Conservation (phyloP, 208 protist genomes). For the Tritrichomonas foetus region DNA sequence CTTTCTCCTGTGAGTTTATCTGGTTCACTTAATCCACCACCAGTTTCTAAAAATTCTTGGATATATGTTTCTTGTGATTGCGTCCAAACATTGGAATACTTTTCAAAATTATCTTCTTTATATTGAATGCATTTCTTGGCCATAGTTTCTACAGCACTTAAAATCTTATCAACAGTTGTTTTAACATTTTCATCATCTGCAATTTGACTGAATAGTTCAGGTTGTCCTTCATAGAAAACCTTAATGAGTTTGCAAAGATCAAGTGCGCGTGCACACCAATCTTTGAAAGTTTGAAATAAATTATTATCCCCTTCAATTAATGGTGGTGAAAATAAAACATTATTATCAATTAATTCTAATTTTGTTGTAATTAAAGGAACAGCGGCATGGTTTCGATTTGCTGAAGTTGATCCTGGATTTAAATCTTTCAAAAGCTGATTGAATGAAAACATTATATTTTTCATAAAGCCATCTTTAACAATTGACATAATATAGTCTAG, state of each 20-base stretch:
- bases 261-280: neutral
- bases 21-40: constrained; percentile 35
- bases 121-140: constrained; percentile 22
- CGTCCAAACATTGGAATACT: constrained; percentile 34
- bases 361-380: constrained; percentile 33
- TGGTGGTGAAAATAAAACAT: constrained; percentile 13
- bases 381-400: no score
- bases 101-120: constrained; percentile 1
- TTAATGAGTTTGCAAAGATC: neutral
- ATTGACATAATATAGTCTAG: neutral
- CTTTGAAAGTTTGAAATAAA: neutral
- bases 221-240: neutral
- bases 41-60: constrained; percentile 50
- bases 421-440: neutral
- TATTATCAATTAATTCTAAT: neutral
- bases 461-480: neutral
- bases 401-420: neutral
- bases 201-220: neutral
- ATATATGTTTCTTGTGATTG: constrained; percentile 40
- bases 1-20: constrained; percentile 5
- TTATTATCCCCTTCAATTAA: neutral
- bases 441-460: constrained; percentile 15
- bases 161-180: neutral
- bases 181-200: neutral
- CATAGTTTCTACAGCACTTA: neutral